Conservation (phyloP, 2,329 filamentous ascomycete genomes). For the Macrophomina phaseolina region DNA sequence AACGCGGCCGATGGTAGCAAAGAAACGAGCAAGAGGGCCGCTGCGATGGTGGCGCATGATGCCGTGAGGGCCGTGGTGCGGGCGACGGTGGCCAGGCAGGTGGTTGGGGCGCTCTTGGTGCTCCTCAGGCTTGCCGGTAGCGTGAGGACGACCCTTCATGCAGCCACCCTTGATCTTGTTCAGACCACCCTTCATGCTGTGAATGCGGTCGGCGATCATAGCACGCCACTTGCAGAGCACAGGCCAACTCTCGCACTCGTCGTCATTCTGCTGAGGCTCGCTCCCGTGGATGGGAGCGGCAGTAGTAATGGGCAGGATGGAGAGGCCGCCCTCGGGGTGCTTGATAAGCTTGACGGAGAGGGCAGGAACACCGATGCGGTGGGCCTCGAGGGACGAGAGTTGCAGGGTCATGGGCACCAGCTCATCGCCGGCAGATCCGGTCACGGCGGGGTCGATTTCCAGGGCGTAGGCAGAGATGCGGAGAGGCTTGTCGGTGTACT, state of each 20-base stretch:
- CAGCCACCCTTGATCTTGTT: conserved; percentile 33
- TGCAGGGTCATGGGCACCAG: conserved; percentile 47
- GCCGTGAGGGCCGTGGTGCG: conserved; percentile 34
- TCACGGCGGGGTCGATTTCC: conserved; percentile 42
- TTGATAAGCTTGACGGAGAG: conserved; percentile 47
- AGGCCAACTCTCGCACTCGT: conserved; percentile 39
- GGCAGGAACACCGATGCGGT: conserved; percentile 38
- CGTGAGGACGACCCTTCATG: conserved; percentile 27
- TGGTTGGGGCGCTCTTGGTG: conserved; percentile 30
- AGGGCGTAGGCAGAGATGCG: conserved; percentile 43
- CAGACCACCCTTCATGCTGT: conserved; percentile 41
- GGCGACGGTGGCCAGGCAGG: conserved; percentile 33
- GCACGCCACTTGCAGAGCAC: conserved; percentile 51
- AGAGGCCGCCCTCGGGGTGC: conserved; percentile 42
- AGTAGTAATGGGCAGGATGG: conserved; percentile 45
- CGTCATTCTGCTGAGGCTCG: conserved; percentile 32
- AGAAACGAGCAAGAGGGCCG: conserved; percentile 48
- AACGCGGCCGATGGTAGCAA: conserved; percentile 60
- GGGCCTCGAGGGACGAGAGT: conserved; percentile 42
- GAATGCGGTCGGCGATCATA: conserved; percentile 40
- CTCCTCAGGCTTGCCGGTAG: neutral
- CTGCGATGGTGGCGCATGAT: conserved; percentile 40
- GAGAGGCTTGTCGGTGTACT: conserved; percentile 34
- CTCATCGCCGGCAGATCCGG: conserved; percentile 42
- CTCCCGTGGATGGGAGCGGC: conserved; percentile 33